Base-by-base conservation (phyloP, 306 rosid species). In the Cyclanthera cordifolia region DNA sequence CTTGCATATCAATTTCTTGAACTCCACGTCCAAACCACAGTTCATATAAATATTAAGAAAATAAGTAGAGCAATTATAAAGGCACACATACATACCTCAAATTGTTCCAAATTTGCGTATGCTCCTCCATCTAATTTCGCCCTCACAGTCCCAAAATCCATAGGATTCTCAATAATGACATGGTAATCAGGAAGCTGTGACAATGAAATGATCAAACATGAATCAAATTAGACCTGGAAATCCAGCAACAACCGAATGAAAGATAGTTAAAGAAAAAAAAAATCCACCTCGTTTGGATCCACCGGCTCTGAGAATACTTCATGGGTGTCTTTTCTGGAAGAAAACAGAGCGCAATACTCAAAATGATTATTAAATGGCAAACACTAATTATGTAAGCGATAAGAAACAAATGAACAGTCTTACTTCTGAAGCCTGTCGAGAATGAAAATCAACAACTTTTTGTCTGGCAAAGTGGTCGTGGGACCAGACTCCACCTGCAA, bases 371-470 rank as follows among this genome's bases (percentile, higher is more conserved):
- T 32, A 72, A 54, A 79, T 71, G 45, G 60, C 50, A 75, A 79
- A 60, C 67, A 48, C 64, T 32, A 41, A 69, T 54, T 63, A 69
- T 1, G 17, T 25, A 65, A 32, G 34, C 39, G 28, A 57, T 7
- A 52, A 64, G 27, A 63, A 76, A 65, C 43, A 67, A 67, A 80
- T 71, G 60, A 17, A 24, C 14, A 54, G 59, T 25, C 96, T 58
- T 64, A 92, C 98, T 92, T 92, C 87, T 89, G 98, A 82, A 92
- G 93, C 75, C 98, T 92, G 79, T 92, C 96, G 76, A 92, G 96
- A 82, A 92, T 85, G 89, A 92, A 87, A 85, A 89, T 78, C 89
- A 92, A 75, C 89, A 92, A 90, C 98, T 92, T 92, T 89, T 89
- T 92, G 93, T 92, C 95, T 78, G 96, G 98, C 94, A 93, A 93